phyloP scores from a whole-genome alignment of 805 yeast species.

The Candida silvicultrix region DNA sequence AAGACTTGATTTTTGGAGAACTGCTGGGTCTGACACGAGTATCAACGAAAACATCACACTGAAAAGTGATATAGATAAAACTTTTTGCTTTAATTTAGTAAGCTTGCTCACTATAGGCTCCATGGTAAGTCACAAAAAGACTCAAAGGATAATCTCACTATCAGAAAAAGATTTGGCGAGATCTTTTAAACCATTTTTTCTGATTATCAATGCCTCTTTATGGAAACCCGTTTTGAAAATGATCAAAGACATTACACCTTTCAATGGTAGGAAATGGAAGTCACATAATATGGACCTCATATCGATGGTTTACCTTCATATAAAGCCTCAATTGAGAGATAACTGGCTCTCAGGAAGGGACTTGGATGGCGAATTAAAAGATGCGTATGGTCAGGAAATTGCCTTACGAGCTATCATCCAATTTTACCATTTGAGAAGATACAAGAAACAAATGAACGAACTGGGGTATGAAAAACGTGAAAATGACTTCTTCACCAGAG shows the following conservation, averaged over 20 bases:
- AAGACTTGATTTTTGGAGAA: slow-evolving; percentile 18
- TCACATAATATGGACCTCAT: slow-evolving; percentile 89
- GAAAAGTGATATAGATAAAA: slow-evolving; percentile 25
- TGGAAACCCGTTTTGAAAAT: slow-evolving; percentile 68
- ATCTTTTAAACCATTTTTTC: slow-evolving; percentile 47
- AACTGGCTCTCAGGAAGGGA: slow-evolving; percentile 86
- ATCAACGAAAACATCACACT: not conserved
- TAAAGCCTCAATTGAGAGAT: slow-evolving; percentile 67
- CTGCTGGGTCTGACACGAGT: not conserved
- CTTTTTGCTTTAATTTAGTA: slow-evolving; percentile 41
- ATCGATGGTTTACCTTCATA: slow-evolving; percentile 76
- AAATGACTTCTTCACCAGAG: slow-evolving; percentile 36
- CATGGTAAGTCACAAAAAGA: slow-evolving; percentile 55
- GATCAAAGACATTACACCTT: slow-evolving; percentile 76
- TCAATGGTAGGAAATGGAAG: slow-evolving; percentile 93
- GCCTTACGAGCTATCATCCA: slow-evolving; percentile 75
- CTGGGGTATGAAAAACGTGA: slow-evolving; percentile 47
- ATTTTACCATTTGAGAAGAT: slow-evolving; percentile 62
- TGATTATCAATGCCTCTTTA: slow-evolving; percentile 54
- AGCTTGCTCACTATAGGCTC: slow-evolving; percentile 52
- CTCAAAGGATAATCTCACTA: slow-evolving; percentile 65
- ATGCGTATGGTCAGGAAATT: slow-evolving; percentile 79
- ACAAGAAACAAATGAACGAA: slow-evolving; percentile 42
- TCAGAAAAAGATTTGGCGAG: slow-evolving; percentile 62
- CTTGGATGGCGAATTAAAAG: slow-evolving; percentile 64